These are phyloP conservation scores for Fusarium algeriense DNA, from an alignment of 2,329 filamentous ascomycete species.

Conservation along the genomic window DNA sequence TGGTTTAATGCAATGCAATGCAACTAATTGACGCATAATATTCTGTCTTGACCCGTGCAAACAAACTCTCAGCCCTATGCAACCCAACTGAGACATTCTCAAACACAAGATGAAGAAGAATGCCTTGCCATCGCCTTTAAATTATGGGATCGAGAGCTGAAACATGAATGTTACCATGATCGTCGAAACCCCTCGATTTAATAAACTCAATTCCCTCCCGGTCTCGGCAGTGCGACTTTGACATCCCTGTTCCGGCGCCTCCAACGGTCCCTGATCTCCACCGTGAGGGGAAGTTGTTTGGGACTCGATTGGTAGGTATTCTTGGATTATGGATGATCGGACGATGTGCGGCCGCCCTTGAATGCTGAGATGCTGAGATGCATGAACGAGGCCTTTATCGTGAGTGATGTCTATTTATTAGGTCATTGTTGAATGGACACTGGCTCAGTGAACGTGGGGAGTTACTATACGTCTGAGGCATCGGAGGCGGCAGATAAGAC, in stretches of 20 bases:
- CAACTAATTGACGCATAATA: too few relatives aligned
- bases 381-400: too few relatives aligned
- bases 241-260: constrained; percentile 9
- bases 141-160: neutral
- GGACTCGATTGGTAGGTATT: neutral
- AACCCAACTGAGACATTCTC: too few relatives aligned
- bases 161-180: constrained; percentile 3
- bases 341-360: neutral
- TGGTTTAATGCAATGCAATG: too few relatives aligned
- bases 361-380: too few relatives aligned
- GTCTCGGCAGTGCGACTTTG: constrained; percentile 5
- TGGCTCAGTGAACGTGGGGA: neutral
- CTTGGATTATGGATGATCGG: neutral
- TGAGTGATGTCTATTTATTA: neutral
- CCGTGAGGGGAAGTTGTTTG: neutral
- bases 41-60: too few relatives aligned
- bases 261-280: constrained; percentile 18
- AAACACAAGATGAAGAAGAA: neutral
- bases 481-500: neutral
- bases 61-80: too few relatives aligned
- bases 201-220: constrained; percentile 2
- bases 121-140: constrained; percentile 5
- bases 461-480: neutral
- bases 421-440: neutral
- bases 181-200: constrained; percentile 6